Evolutionary conservation across 441 rosid genomes (phyloP), one percentile per base, ranked within the genome.

Genomic region (Eruca vesicaria): DNA sequence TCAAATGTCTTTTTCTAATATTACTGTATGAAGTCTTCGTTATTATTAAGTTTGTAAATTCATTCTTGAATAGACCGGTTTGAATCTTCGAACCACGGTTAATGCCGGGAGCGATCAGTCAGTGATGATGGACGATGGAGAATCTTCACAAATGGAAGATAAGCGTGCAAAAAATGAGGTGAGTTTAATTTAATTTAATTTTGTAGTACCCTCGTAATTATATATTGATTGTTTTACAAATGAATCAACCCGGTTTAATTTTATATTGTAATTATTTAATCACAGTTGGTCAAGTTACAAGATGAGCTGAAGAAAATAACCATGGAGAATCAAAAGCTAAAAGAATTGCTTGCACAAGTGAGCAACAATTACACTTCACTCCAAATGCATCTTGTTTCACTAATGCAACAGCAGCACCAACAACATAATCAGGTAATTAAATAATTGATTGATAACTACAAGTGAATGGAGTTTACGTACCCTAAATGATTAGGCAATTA

Each of bases 21-120:
- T 4, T 29, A 29, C 4, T 26, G 3, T 26, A 26, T 41, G 50
- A 45, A 45, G 15, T 45, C 15, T 41, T 76, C 10, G 21, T n/a
- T 19, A 14, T n/a, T 19, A 14, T 63, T 23, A 9, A 1, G 7
- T 26, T 16, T 4, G 20, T 43, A 4, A 50, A 5, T 31, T 19
- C 36, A 9, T 28, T 15, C 29, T 23, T 7, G 20, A 6, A 20
- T 73, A 93, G 99, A 95, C 90, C 63, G 91, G 95, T 1, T 86
- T 93, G 86, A 88, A 78, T 68, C 96, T 93, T 77, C 85, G 82
- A n/a, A 91, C 89, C 36, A 84, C 90, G 9, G 88, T 82, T 78
- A 85, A 91, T 38, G 72, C 86, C 1, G 82, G 90, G 80, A 95
- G 97, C 72, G 93, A 93, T 79, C 88, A 89, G 69, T 93, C 97